Evolutionary conservation across 805 yeast genomes (phyloP), one percentile per base, ranked within the genome.

Genomic region (Ogataea methanolica): DNA sequence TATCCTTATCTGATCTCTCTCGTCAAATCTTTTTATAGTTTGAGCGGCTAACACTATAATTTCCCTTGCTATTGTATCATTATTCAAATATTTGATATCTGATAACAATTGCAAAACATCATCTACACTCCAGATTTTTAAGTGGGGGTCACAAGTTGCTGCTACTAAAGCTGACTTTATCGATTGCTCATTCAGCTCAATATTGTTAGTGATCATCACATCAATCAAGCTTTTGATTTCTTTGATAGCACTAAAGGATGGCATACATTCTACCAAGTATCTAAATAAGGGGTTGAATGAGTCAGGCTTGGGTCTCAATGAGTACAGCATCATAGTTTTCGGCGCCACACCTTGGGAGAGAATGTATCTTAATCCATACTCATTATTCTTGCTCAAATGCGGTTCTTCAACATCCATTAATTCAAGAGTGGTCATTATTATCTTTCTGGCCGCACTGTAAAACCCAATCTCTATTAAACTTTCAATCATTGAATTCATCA

Each of bases 251-350:
- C 31, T 26, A 9, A 26, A 45, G 15, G 39, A 31, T 1, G 45
- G 26, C 16, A 45, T 23, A 6, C 22, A 8, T 8, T 16, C 29
- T 4, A 26, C 9, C 12, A 51, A 36, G 23, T 48, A 46, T 6
- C 16, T 17, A 23, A 51, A 46, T 37, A 51, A 51, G 3, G 44
- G 40, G 8, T 33, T 16, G 19, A 51, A 45, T 7, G 31, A 17
- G 21, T 15, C 33, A 8, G 42, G 11, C 1, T 23, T 34, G 5
- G 48, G 48, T 17, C 31, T 40, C 16, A 46, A 21, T 4, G 16
- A 19, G 6, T 35, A n/a, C 3, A 46, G 42, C 14, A 42, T 17
- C 22, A 19, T 43, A 2, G 44, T 43, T n/a, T 44, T 45, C 1
- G 51, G 54, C 19, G 35, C 12, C 7, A 19, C 22, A 17, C 33